Conservation (phyloP, 352 stramenopile genomes). For the Phytopythium montanum region DNA sequence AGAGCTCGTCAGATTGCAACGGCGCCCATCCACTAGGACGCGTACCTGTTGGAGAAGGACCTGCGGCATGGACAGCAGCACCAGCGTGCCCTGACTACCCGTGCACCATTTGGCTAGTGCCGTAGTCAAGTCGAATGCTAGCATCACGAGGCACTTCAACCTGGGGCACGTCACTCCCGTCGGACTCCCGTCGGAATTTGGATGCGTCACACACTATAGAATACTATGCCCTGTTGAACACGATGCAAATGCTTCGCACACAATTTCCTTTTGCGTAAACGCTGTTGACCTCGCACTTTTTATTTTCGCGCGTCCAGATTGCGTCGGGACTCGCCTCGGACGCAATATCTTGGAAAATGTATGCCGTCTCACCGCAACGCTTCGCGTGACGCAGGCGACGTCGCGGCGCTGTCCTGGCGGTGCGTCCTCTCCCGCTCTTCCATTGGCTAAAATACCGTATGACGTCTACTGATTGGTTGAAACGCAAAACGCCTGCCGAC, state of each 20-base stretch:
- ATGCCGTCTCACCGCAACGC: background rate
- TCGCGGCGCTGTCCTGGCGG: background rate
- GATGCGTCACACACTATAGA: background rate
- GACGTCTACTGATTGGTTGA: conserved; percentile 3
- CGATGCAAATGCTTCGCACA: background rate
- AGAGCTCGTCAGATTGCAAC: too few species aligned
- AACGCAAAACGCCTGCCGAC: background rate
- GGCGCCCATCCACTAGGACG: too few species aligned
- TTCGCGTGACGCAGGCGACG: conserved; percentile 6
- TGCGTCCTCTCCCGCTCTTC: background rate
- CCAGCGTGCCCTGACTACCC: too few species aligned
- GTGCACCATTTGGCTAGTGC: too few species aligned
- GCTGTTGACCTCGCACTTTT: conserved; percentile 7
- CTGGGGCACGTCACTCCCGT: too few species aligned
- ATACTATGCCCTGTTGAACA: background rate
- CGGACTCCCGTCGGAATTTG: too few species aligned
- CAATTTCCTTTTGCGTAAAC: conserved; percentile 1
- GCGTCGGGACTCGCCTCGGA: background rate
- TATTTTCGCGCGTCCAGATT: conserved; percentile 1
- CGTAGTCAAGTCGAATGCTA: too few species aligned
- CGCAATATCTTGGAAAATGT: conserved; percentile 6
- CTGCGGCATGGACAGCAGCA: too few species aligned
- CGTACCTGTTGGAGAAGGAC: too few species aligned
- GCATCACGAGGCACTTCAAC: too few species aligned
- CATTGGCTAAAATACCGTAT: conserved; percentile 2